Evolutionary conservation across 2,329 filamentous ascomycete species (phyloP), one percentile per base, ranked within the genome.

Genomic region (Trichophyton verrucosum): DNA sequence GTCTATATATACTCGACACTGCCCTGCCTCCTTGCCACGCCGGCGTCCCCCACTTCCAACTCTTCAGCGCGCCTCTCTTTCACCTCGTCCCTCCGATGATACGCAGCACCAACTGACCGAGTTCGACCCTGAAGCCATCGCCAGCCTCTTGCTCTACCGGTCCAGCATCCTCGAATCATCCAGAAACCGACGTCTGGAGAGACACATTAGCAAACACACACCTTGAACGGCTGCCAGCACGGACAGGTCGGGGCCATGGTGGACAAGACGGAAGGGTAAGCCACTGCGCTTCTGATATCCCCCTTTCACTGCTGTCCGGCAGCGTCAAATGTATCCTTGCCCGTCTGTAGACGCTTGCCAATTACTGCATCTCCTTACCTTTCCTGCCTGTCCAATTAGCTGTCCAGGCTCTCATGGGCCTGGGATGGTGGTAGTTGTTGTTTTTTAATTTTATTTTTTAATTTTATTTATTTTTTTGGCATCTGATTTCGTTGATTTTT

Each of bases 201-300:
- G 15, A 17, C 15, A 17, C 7, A n/a, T 5, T n/a, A 44, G 40
- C 15, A 4, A 44, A 2, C 6, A 44, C 17, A 5, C 40, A 44
- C 3, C n/a, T n/a, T 15, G 5, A 8, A 44, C 15, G 8, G 40
- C 40, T 8, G 40, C 40, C 40, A 24, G 3, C 22, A 24, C 22
- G 22, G 22, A 24, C 46, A 53, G 49, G 30, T n/a, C 30, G n/a
- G 38, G n/a, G 64, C 63, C 59, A 72, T 72, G 69, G 65, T 65
- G 62, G 70, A 72, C 61, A 70, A 66, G 64, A 62, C 62, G 58
- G 67, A 68, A 69, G 66, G 69, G 70, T 71, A 64, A 69, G 40
- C 40, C 40, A 15, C 33, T 3, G 9, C 9, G 33, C 33, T 38
- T 38, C 33, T 38, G 33, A 67, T 60, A 49, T 44, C 33, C 49